Evolutionary conservation across 2,329 filamentous ascomycete genomes (phyloP).

Genomic region (Aspergillus sp.): DNA sequence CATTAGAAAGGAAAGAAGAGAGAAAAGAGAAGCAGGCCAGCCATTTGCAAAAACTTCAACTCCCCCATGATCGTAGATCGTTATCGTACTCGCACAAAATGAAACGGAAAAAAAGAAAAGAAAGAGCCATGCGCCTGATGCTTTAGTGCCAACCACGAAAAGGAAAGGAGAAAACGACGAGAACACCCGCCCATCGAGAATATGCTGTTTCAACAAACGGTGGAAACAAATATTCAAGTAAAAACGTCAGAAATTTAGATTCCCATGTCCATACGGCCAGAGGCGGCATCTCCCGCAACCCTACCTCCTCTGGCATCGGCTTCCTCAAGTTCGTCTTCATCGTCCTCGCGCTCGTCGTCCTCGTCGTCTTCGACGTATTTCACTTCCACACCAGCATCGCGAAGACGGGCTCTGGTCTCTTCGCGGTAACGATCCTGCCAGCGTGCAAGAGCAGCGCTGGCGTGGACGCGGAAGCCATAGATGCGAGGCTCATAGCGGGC

Average conservation of each 20-base stretch:
- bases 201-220: not conserved
- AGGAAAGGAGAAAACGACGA: conserved; percentile 3
- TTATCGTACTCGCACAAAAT: conserved; percentile 31
- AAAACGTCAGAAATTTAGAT: conserved; percentile 22
- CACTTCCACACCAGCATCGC: conserved; percentile 68
- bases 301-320: conserved; percentile 21
- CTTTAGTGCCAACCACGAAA: conserved; percentile 13
- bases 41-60: conserved; percentile 27
- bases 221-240: not conserved
- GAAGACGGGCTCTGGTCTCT: conserved; percentile 76
- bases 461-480: conserved; percentile 95
- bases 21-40: conserved; percentile 21
- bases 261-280: conserved; percentile 39
- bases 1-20: conserved; percentile 22
- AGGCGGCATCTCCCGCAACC: conserved; percentile 29
- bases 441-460: conserved; percentile 78
- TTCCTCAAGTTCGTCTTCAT: conserved; percentile 36
- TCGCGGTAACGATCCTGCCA: conserved; percentile 86
- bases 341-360: conserved; percentile 50
- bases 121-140: conserved; percentile 29
- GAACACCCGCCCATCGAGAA: not conserved
- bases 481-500: conserved; percentile 86
- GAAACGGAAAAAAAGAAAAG: conserved; percentile 1
- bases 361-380: conserved; percentile 73
- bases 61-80: conserved; percentile 24